Evolutionary conservation across 2,329 filamentous ascomycete genomes (phyloP).

Genomic region (Xylaria sp.): DNA sequence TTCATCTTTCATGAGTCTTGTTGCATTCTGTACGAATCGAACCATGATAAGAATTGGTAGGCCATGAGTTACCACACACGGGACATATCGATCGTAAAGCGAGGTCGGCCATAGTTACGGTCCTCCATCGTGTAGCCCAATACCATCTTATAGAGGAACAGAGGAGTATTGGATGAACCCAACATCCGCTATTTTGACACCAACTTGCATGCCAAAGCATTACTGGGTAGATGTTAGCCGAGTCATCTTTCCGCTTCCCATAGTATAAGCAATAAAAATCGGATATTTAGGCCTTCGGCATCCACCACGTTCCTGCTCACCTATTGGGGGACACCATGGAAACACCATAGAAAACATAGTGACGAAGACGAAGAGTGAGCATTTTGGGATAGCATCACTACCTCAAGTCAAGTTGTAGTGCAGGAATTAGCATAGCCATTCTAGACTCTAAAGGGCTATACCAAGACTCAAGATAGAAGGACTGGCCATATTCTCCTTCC

Average conservation of each 20-base stretch:
- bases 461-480: background rate
- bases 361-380: background rate
- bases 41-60: background rate
- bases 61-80: background rate
- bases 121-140: background rate
- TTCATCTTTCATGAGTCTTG: conserved; percentile 4
- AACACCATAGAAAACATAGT: background rate
- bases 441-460: background rate
- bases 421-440: background rate
- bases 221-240: background rate
- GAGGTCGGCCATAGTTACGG: background rate
- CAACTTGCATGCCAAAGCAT: conserved; percentile 6
- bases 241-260: background rate
- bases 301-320: background rate
- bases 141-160: background rate
- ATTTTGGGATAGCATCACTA: background rate
- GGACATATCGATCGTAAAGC: background rate
- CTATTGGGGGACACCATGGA: background rate
- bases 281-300: background rate
- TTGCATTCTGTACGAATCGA: background rate
- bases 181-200: background rate
- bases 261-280: background rate
- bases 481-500: background rate
- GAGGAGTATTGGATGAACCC: background rate
- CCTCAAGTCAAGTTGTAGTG: no score